phyloP scores from a whole-genome alignment of 345 rosid species.

The Stellera chamaejasme region DNA sequence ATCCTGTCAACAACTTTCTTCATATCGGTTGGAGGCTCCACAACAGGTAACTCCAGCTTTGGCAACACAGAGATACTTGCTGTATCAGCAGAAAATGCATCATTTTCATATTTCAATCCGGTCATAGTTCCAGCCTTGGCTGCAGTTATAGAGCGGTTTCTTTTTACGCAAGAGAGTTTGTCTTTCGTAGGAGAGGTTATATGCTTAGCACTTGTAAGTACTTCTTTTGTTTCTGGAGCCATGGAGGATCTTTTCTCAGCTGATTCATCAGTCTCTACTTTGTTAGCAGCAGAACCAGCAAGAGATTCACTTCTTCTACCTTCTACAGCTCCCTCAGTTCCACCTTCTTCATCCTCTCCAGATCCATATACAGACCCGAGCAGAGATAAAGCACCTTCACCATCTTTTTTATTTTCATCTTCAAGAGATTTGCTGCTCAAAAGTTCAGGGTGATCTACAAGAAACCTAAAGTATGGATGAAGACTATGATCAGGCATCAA shows the following conservation, averaged over 20 bases:
- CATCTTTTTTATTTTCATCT: constrained; percentile 31
- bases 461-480: constrained; percentile 76
- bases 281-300: constrained; percentile 21
- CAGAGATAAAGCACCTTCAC: constrained; percentile 72
- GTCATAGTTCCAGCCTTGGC: constrained; percentile 36
- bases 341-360: constrained; percentile 79
- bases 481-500: constrained; percentile 83
- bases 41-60: constrained; percentile 39
- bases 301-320: constrained; percentile 17
- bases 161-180: constrained; percentile 35
- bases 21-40: constrained; percentile 84
- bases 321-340: constrained; percentile 25
- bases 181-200: constrained; percentile 30
- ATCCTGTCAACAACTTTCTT: constrained; percentile 85
- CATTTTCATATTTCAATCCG: constrained; percentile 36
- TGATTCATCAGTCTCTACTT: constrained; percentile 26
- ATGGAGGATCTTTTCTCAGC: constrained; percentile 23
- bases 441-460: constrained; percentile 79
- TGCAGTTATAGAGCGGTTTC: constrained; percentile 35
- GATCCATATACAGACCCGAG: constrained; percentile 79
- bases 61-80: constrained; percentile 25
- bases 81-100: constrained; percentile 25
- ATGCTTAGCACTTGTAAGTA: background rate
- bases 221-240: constrained; percentile 25
- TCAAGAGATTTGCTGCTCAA: constrained; percentile 39